Base-by-base conservation (phyloP, 2,329 filamentous ascomycete species). In the Alternaria alternata region DNA sequence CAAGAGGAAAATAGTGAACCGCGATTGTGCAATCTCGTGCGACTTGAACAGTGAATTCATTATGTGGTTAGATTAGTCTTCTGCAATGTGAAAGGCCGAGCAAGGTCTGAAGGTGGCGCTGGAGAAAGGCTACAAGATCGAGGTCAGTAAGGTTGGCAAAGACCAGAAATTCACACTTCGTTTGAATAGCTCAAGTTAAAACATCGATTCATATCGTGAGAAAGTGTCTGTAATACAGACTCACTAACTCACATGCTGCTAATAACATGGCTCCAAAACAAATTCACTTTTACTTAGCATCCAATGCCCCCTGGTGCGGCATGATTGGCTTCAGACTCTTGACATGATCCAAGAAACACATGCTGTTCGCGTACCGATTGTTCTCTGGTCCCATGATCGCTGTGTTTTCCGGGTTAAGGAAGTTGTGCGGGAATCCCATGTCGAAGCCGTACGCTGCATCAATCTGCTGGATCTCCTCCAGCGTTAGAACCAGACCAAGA, bases 361-460 rank as follows among this genome's bases (percentile, higher is more conserved):
- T 61, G 6, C 63, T 56, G 24, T 61, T 63, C 32, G 64, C 63
- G 30, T 74, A 69, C 12, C 48, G 36, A 51, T 63, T 66, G 41
- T 75, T 67, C 53, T 74, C 66, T 0, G 75, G 74, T 3, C 71
- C 73, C 18, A 65, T n/a, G 4, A 74, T 53, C 9, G 62, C 64
- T 2, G 52, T 54, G 36, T 75, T 75, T 7, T 11, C 36, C 7
- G 59, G 56, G 22, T 55, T 65, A 0, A 74, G 28, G 18, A 76
- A 70, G 8, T 57, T 57, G 49, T 73, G 62, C 28, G 91, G 91
- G 76, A 92, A 93, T 0, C 89, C 90, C 39, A 86, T 70, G 51
- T 91, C 86, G 64, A 92, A 91, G 0, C 81, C 80, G 36, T 81
- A 82, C 0, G 91, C 90, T 34, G 7, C 2, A 5, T 54, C 41